These are phyloP conservation scores for Raffaelea ambrosiae DNA, from an alignment of 2,329 filamentous ascomycete species.

Conservation along the genomic window DNA sequence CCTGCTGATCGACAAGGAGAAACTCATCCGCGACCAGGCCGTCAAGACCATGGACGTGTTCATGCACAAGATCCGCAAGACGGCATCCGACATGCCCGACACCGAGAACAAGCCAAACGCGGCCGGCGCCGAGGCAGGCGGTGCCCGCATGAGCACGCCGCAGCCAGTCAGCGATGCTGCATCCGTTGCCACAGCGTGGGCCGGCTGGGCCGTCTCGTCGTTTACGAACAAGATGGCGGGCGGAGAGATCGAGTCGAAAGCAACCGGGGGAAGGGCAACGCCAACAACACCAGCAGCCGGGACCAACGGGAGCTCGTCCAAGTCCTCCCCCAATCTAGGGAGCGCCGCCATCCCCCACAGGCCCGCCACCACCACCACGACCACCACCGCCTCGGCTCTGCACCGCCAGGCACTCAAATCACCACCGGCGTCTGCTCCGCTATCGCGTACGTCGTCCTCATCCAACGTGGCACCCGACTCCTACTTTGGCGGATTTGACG, in stretches of 20 bases:
- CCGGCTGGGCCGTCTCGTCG: conserved; percentile 96
- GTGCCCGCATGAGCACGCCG: conserved; percentile 67
- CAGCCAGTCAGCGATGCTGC: conserved; percentile 34
- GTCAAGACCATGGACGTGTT: conserved; percentile 85
- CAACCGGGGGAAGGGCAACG: conserved; percentile 31
- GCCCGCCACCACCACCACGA: conserved; percentile 23
- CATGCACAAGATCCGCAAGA: conserved; percentile 72
- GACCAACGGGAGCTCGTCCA: no score
- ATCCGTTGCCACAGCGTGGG: conserved; percentile 56
- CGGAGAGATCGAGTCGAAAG: conserved; percentile 66
- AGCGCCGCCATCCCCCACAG: neutral
- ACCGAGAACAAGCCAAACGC: conserved; percentile 60
- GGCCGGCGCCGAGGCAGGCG: conserved; percentile 38
- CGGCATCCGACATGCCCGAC: conserved; percentile 69
- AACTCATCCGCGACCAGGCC: conserved; percentile 84
- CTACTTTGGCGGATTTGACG: conserved; percentile 47
- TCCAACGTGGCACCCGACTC: conserved; percentile 27
- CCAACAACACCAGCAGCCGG: conserved; percentile 13
- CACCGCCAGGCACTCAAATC: conserved; percentile 53
- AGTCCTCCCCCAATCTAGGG: no score
- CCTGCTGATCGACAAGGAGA: conserved; percentile 87
- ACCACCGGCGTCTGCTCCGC: conserved; percentile 31
- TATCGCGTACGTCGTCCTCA: conserved; percentile 40
- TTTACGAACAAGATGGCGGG: conserved; percentile 94
- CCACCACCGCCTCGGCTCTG: conserved; percentile 47